Evolutionary conservation across 2,329 filamentous ascomycete species (phyloP).

Genomic region (Penicillium decumbens): DNA sequence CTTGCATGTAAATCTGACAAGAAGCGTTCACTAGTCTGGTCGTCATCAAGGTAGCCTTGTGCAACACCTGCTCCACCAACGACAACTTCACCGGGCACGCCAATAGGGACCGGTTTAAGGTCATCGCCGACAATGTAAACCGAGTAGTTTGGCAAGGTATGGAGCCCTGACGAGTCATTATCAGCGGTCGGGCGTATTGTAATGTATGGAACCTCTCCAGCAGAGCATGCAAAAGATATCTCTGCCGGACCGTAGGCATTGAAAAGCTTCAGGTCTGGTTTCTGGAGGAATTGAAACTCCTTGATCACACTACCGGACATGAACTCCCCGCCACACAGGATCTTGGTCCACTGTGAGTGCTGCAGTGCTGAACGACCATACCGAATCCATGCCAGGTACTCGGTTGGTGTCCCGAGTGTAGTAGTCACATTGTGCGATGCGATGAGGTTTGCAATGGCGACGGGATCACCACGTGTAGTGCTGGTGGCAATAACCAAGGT

Average conservation of each 20-base stretch:
- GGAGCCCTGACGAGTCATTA: constrained; percentile 9
- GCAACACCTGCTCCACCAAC: constrained; percentile 31
- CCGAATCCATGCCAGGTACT: constrained; percentile 17
- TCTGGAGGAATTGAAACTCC: constrained; percentile 13
- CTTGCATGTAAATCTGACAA: constrained; percentile 11
- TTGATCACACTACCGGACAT: constrained; percentile 6
- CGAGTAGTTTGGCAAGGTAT: constrained; percentile 35
- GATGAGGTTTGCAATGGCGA: constrained; percentile 18
- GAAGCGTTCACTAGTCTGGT: constrained; percentile 9
- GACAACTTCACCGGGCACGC: constrained; percentile 43
- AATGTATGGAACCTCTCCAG: constrained; percentile 19
- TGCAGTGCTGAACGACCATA: constrained; percentile 8
- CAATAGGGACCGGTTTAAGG: constrained; percentile 37
- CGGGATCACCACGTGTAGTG: constrained; percentile 14
- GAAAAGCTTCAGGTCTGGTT: constrained; percentile 12
- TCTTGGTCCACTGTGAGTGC: constrained; percentile 5
- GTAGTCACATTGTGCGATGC: constrained; percentile 15
- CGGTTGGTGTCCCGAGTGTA: constrained; percentile 19
- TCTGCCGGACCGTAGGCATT: constrained; percentile 32
- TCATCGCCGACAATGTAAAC: constrained; percentile 43
- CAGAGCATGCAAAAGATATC: constrained; percentile 19
- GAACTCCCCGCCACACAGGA: constrained; percentile 24
- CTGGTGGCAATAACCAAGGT: constrained; percentile 15
- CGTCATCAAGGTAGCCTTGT: constrained; percentile 14
- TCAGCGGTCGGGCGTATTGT: neutral